These are phyloP conservation scores for Pythium rhizo-oryzae DNA, from an alignment of 352 stramenopile genomes.

Conservation along the genomic window DNA sequence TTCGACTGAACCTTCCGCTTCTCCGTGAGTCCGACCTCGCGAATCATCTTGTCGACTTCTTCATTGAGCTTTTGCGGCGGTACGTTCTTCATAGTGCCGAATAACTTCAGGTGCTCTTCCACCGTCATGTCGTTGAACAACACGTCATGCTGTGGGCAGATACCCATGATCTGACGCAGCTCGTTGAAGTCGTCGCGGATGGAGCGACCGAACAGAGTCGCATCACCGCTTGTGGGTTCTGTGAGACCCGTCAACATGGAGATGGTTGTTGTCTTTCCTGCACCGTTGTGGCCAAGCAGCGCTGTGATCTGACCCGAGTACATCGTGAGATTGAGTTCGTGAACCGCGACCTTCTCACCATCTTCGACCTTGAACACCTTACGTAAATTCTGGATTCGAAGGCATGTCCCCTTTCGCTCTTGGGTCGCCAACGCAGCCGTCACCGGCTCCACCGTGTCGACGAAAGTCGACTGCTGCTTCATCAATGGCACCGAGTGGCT, in stretches of 20 bases:
- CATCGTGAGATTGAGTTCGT: slow-evolving; percentile 57
- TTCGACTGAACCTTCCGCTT: slow-evolving; percentile 72
- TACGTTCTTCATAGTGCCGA: slow-evolving; percentile 92
- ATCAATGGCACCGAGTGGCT: slow-evolving; percentile 7
- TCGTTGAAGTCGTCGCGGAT: slow-evolving; percentile 79
- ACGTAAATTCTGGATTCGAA: slow-evolving; percentile 77
- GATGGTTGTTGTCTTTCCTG: slow-evolving; percentile 70
- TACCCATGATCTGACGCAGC: slow-evolving; percentile 92
- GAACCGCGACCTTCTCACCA: slow-evolving; percentile 72
- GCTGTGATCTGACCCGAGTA: slow-evolving; percentile 77
- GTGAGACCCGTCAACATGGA: slow-evolving; percentile 87
- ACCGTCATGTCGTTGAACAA: slow-evolving; percentile 96
- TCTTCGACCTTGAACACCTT: slow-evolving; percentile 86
- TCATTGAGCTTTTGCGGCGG: slow-evolving; percentile 24
- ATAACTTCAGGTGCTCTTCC: slow-evolving; percentile 94
- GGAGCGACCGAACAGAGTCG: slow-evolving; percentile 72
- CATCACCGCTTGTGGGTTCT: slow-evolving; percentile 54
- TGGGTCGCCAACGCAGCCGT: slow-evolving; percentile 46
- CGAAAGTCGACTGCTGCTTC: slow-evolving; percentile 11
- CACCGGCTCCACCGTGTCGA: slow-evolving; percentile 37
- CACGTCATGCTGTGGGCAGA: slow-evolving; percentile 98
- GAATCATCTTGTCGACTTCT: slow-evolving; percentile 48
- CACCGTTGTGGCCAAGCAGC: slow-evolving; percentile 77
- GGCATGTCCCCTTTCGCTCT: slow-evolving; percentile 55
- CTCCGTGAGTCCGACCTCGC: slow-evolving; percentile 89